Evolutionary conservation across 179 eudicot species (phyloP), one percentile per base, ranked within the genome.

Genomic region (Spergularia azorica): DNA sequence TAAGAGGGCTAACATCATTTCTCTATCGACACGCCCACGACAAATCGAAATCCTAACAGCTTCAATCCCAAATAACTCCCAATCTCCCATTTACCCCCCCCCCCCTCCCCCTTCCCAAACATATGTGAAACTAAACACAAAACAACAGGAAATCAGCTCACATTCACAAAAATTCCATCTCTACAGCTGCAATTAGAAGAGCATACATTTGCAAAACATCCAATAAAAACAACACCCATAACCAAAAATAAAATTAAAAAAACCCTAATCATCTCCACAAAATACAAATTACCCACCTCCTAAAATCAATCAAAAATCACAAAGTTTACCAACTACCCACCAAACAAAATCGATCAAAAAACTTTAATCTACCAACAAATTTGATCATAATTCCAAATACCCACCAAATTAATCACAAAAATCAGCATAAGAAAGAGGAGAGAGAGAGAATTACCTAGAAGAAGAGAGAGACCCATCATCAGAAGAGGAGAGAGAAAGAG

Each of bases 381-480:
- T n/a, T 20, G 16, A 57, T 43, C 71, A 67, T 11, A 17, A 48
- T n/a, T n/a, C 18, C 70, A 63, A 63, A 9, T 17, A 71, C 54
- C 65, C 26, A 71, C 4, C 11, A 50, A 13, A 70, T 0, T 2
- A 52, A 13, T 9, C 3, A 13, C 15, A 36, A 52, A n/a, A 67
- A 56, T 32, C 10, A 8, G 64, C 13, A 58, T 54, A 56, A 5
- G 43, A 17, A 38, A 36, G 39, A 48, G 13, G 1, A 11, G 50
- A 36, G 63, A 41, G 15, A 63, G 43, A 5, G 26, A 4, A 60
- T 36, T 82, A 82, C 85, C 85, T 58, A 16, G 63, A 17, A 38
- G 85, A 79, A 6, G 73, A 51, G 36, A 65, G 38, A 76, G 76
- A 78, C 41, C 57, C 64, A 8, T 54, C 74, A 52, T 75, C 77